Conservation (phyloP, 2,329 filamentous ascomycete species). For the Trichoderma atroviride region DNA sequence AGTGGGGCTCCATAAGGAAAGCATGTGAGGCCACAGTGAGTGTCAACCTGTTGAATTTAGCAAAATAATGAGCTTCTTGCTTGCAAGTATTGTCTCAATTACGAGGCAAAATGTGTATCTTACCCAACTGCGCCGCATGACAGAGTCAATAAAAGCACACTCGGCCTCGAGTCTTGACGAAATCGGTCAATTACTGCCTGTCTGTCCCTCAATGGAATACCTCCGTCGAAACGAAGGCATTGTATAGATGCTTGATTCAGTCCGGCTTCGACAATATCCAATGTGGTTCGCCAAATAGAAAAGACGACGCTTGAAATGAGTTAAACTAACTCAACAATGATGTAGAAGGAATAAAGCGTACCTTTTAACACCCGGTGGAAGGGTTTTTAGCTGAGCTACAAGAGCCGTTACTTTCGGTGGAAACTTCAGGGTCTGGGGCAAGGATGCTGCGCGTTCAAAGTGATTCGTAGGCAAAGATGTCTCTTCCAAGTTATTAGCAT, state of each 20-base stretch:
- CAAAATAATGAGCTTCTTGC: too few species aligned
- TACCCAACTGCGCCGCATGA: not conserved
- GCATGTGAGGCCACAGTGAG: not conserved
- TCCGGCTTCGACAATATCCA: not conserved
- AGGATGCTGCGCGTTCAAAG: not conserved
- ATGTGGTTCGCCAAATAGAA: not conserved
- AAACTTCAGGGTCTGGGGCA: not conserved
- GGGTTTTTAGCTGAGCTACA: not conserved
- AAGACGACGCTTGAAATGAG: not conserved
- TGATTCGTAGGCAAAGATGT: not conserved
- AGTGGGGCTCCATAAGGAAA: not conserved
- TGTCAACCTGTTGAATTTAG: not conserved
- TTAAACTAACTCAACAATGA: not conserved
- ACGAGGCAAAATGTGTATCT: not conserved
- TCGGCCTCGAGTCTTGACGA: not conserved
- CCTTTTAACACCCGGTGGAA: not conserved
- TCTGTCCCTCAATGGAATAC: not conserved
- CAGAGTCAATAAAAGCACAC: not conserved
- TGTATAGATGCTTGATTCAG: not conserved
- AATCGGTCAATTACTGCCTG: not conserved
- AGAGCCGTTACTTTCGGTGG: not conserved
- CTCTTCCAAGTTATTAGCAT: not conserved
- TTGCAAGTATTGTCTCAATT: too few species aligned
- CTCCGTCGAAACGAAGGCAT: not conserved
- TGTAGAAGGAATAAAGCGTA: not conserved